Conservation (phyloP, 2,329 filamentous ascomycete species). For the Botrytis cinerea region DNA sequence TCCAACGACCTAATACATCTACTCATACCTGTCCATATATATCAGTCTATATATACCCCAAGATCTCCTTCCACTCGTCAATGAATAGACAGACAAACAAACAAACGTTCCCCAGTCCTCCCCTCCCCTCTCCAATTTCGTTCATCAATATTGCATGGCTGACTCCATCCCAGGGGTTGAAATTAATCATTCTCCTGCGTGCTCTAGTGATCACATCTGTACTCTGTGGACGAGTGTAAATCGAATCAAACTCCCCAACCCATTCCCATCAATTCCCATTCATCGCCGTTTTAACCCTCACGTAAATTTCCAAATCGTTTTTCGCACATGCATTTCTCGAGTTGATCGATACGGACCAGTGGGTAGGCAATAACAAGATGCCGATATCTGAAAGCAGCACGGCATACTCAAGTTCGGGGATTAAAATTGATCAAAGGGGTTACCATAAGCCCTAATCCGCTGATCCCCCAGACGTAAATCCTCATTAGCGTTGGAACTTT, state of each 20-base stretch:
- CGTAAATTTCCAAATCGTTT: background rate
- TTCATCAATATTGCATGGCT: background rate
- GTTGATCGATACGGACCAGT: too few species aligned
- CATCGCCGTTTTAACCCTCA: background rate
- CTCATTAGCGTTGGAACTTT: background rate
- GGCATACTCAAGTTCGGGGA: background rate
- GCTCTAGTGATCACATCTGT: too few species aligned
- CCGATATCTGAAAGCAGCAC: background rate
- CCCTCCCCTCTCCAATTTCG: background rate
- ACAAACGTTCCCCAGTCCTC: background rate
- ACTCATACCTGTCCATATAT: background rate
- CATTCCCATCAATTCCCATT: background rate
- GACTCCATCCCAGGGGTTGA: background rate
- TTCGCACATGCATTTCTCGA: too few species aligned
- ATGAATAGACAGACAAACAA: background rate
- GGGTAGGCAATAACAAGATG: background rate
- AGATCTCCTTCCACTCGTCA: background rate
- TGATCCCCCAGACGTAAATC: constrained; percentile 8
- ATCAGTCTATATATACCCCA: background rate
- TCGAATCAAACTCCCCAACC: background rate
- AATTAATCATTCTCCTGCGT: background rate
- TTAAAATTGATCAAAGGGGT: background rate
- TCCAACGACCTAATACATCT: background rate
- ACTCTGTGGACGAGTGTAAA: too few species aligned
- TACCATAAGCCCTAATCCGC: background rate